phyloP scores from a whole-genome alignment of 257 asterid species.

The Solanum bukasovii region DNA sequence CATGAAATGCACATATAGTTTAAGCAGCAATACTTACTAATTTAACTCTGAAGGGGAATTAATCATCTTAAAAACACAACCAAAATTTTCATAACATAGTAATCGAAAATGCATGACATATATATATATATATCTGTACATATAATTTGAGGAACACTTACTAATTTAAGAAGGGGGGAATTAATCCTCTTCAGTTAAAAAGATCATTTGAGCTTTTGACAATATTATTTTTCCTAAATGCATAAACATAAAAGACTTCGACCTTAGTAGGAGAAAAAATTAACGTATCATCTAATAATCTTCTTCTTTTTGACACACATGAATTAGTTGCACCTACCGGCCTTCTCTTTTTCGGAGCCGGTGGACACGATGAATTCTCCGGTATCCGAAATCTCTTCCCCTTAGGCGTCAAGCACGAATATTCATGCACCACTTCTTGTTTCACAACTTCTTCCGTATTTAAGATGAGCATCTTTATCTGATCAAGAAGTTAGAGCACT shows the following conservation, averaged over 20 bases:
- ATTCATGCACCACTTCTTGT: background rate
- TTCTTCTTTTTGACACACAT: slow-evolving; percentile 18
- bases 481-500: background rate
- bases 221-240: slow-evolving; percentile 10
- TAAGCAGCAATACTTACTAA: background rate
- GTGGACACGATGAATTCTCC: slow-evolving; percentile 30
- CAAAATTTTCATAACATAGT: background rate
- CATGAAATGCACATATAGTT: background rate
- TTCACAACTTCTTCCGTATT: background rate
- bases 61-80: background rate
- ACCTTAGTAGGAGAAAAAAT: slow-evolving; percentile 35
- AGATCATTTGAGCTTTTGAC: background rate
- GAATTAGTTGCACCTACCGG: background rate
- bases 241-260: slow-evolving; percentile 32
- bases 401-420: slow-evolving; percentile 33
- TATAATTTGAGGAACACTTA: background rate
- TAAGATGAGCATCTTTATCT: background rate
- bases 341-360: slow-evolving; percentile 52
- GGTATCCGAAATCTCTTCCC: slow-evolving; percentile 35
- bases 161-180: background rate
- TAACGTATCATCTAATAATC: background rate
- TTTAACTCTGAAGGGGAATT: background rate
- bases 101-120: background rate
- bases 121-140: background rate
- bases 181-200: background rate